These are phyloP conservation scores for Populus deltoides DNA, from an alignment of 345 rosid species.

Conservation along the genomic window DNA sequence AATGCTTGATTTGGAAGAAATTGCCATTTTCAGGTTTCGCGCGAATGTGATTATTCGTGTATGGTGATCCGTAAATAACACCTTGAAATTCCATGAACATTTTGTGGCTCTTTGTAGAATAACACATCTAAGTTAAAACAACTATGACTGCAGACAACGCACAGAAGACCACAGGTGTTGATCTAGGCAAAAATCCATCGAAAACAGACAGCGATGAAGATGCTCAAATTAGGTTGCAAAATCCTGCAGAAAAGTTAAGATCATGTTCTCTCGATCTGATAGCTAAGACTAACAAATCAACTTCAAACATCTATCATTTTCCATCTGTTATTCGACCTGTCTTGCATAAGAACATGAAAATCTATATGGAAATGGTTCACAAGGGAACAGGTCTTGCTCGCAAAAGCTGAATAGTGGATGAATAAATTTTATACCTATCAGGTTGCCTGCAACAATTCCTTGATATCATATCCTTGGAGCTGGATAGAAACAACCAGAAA, in stretches of 20 bases:
- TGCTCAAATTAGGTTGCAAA: neutral
- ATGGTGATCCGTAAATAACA: no score
- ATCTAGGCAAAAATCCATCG: neutral
- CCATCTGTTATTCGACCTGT: neutral
- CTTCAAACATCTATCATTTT: neutral
- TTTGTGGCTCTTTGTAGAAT: neutral
- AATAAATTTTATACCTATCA: conserved; percentile 8
- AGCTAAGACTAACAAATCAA: neutral
- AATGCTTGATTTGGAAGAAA: no score
- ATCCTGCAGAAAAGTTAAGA: neutral
- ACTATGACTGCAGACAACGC: neutral
- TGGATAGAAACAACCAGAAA: conserved; percentile 22
- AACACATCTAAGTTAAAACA: neutral
- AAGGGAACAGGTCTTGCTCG: neutral
- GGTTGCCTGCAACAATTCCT: conserved; percentile 63
- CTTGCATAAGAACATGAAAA: neutral
- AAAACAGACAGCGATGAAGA: neutral
- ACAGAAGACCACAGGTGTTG: no score
- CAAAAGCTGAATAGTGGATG: neutral
- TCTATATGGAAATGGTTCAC: neutral
- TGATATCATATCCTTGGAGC: conserved; percentile 87
- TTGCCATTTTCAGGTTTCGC: no score
- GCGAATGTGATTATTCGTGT: no score
- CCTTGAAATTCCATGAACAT: neutral
- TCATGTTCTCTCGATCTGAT: neutral